Conservation (phyloP, 176 grass and related monocot species). For the Phyllostachys edulis region DNA sequence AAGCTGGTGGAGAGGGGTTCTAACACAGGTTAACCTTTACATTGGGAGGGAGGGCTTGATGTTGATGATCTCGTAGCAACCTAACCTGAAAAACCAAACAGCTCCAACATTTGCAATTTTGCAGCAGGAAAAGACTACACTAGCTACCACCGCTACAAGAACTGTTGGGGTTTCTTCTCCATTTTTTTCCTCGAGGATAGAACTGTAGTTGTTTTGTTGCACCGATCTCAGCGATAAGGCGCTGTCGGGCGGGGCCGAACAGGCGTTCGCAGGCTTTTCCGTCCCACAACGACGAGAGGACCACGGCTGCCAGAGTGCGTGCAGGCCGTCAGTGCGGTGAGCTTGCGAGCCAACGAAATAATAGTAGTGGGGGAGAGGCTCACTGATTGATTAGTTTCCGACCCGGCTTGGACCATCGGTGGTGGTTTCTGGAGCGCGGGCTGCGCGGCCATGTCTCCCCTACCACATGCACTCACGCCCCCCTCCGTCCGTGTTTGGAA, state of each 20-base stretch:
- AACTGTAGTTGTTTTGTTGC: background rate
- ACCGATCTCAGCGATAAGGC: background rate
- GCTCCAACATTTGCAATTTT: background rate
- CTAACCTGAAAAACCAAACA: background rate
- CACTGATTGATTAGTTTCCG: background rate
- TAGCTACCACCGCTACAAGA: background rate
- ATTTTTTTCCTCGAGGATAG: background rate
- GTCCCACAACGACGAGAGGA: background rate
- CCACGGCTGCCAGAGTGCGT: slow-evolving; percentile 4
- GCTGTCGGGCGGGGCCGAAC: background rate
- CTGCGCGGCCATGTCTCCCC: slow-evolving; percentile 31
- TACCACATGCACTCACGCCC: slow-evolving; percentile 24
- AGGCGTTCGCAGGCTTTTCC: background rate
- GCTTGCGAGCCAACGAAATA: background rate
- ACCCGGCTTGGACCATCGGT: slow-evolving; percentile 14
- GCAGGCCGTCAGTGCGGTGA: background rate
- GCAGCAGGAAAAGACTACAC: background rate
- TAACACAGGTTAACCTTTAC: background rate
- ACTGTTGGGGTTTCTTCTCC: background rate
- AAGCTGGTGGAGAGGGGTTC: background rate
- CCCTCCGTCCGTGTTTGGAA: background rate
- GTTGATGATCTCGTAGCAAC: background rate
- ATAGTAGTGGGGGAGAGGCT: background rate
- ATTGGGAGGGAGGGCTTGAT: background rate
- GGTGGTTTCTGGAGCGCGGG: slow-evolving; percentile 12